Percentiles rank a stretch among this genome's conserved stretches.
Conservation (phyloP, 176 grass and related monocot genomes). For the Bolboschoenus planiculmis region DNA sequence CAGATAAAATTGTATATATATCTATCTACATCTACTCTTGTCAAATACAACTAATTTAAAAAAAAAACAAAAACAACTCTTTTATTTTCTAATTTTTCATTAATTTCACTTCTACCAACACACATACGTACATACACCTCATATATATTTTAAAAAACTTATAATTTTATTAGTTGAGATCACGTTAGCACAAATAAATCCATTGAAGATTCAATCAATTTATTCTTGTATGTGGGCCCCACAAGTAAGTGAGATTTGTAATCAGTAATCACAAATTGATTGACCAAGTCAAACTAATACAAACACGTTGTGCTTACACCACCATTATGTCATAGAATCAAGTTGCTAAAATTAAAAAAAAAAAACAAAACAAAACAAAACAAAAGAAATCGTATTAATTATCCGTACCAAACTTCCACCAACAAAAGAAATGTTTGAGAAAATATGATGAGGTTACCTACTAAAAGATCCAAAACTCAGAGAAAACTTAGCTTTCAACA, state of each 20-base stretch:
- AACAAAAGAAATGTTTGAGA: constrained; percentile 1
- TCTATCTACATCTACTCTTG: too few species aligned
- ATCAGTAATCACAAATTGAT: not conserved
- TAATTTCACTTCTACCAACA: too few species aligned
- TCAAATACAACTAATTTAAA: too few species aligned
- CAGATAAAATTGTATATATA: too few species aligned
- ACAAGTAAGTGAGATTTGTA: not conserved
- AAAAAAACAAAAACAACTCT: too few species aligned
- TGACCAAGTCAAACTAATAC: not conserved
- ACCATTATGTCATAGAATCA: constrained; percentile 17
- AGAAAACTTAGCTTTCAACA: not conserved
- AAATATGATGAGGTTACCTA: not conserved
- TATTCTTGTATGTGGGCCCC: not conserved
- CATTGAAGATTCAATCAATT: not conserved
- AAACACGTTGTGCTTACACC: constrained; percentile 17
- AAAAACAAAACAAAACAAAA: too few species aligned
- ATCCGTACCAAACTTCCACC: constrained; percentile 17
- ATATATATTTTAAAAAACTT: too few species aligned
- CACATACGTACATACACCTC: too few species aligned
- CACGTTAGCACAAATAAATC: not conserved
- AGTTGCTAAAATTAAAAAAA: not conserved
- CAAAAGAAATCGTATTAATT: not conserved
- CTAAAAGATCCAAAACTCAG: not conserved
- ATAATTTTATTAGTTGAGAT: not conserved
- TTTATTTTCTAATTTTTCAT: too few species aligned